Conservation (phyloP, 2,329 filamentous ascomycete species). For the Alternaria alternata region DNA sequence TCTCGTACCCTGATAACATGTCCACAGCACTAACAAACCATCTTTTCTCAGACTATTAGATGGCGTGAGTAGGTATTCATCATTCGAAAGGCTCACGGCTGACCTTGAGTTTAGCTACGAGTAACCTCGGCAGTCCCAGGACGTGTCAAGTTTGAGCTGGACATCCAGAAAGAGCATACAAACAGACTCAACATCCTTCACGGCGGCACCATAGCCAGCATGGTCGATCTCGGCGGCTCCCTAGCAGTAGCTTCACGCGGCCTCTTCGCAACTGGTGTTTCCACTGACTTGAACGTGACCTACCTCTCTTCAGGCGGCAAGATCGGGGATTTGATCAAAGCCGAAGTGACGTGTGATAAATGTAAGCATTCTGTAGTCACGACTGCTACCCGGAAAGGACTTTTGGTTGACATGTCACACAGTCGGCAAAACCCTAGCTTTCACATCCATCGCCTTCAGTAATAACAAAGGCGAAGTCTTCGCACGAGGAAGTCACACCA, state of each 20-base stretch:
- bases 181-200: conserved; percentile 80
- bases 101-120: conserved; percentile 62
- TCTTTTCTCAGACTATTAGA: conserved; percentile 50
- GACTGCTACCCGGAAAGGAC: too few relatives aligned
- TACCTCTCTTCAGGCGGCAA: conserved; percentile 71
- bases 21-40: neutral
- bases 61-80: conserved; percentile 40
- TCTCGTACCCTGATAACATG: neutral
- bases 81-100: neutral
- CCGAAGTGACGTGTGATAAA: conserved; percentile 71
- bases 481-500: conserved; percentile 72
- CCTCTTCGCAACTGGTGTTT: conserved; percentile 71
- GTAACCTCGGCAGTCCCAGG: conserved; percentile 71
- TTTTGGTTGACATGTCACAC: neutral
- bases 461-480: conserved; percentile 68
- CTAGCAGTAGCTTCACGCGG: conserved; percentile 71
- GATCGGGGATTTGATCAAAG: conserved; percentile 66
- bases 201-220: conserved; percentile 79
- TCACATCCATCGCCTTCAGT: conserved; percentile 68
- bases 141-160: conserved; percentile 76
- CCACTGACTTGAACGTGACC: conserved; percentile 72
- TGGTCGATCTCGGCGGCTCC: conserved; percentile 73
- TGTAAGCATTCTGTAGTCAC: conserved; percentile 52
- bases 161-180: conserved; percentile 79
- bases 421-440: conserved; percentile 73